phyloP scores from a whole-genome alignment of 192 early-diverging fungal genomes.

The Chytriomyces sp. region DNA sequence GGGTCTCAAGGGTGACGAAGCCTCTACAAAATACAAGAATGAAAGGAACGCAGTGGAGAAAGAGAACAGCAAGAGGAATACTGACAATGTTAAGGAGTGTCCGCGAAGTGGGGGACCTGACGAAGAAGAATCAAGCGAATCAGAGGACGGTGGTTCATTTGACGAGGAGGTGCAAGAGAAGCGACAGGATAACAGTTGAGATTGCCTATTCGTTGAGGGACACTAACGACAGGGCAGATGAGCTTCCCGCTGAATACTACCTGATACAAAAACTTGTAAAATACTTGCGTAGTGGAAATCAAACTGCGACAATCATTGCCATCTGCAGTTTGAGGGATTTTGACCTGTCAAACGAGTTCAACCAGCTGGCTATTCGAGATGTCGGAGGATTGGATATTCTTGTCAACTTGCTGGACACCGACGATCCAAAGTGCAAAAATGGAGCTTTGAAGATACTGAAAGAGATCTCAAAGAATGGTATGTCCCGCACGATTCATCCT shows the following conservation, averaged over 20 bases:
- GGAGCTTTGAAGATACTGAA: conserved; percentile 64
- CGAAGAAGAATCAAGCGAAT: conserved; percentile 25
- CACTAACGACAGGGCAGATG: conserved; percentile 39
- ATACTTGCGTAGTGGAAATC: conserved; percentile 64
- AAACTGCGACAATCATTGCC: conserved; percentile 69
- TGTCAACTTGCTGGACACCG: conserved; percentile 66
- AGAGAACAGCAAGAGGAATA: conserved; percentile 8
- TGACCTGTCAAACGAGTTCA: conserved; percentile 64
- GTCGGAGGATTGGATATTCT: conserved; percentile 65
- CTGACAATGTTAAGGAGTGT: conserved; percentile 19
- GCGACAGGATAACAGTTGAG: conserved; percentile 58
- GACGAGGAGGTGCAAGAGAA: conserved; percentile 63
- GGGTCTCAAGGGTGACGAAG: conserved; percentile 19
- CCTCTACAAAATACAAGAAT: conserved; percentile 2
- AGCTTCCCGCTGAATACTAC: conserved; percentile 66
- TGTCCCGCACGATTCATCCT: background rate
- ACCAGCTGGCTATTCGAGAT: conserved; percentile 66
- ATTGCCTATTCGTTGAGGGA: conserved; percentile 9
- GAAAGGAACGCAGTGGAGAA: background rate
- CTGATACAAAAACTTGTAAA: conserved; percentile 67
- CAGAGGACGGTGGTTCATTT: conserved; percentile 33
- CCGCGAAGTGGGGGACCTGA: background rate
- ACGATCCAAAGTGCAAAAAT: conserved; percentile 66
- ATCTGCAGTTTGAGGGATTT: conserved; percentile 66
- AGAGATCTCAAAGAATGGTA: conserved; percentile 62